Evolutionary conservation across 108 stramenopile genomes (phyloP).

Genomic region (Nitzschia sp.): DNA sequence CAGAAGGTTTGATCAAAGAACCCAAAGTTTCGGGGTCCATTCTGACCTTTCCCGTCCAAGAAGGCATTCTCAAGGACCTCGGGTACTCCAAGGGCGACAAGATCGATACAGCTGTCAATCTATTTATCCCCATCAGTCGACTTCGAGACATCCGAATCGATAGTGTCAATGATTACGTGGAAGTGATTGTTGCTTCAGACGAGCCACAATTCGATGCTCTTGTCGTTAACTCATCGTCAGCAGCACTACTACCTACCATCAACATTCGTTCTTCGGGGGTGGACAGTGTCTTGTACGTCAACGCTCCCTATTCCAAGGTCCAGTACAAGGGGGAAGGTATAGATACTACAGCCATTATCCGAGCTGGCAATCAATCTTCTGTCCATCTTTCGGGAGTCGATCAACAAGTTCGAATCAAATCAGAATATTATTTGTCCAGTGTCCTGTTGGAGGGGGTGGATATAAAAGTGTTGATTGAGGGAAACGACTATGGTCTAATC

Average conservation of each 20-base stretch:
- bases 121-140: background rate
- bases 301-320: background rate
- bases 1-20: background rate
- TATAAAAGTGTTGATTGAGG: background rate
- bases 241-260: background rate
- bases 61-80: background rate
- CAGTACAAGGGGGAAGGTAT: background rate
- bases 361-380: background rate
- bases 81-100: background rate
- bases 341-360: background rate
- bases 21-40: background rate
- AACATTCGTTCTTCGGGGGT: background rate
- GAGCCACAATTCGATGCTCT: no score
- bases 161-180: background rate
- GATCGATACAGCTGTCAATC: background rate
- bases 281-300: background rate
- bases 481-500: background rate
- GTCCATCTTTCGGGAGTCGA: slow-evolving; percentile 1
- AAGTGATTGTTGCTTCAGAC: background rate
- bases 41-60: background rate
- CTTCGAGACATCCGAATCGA: background rate
- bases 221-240: no score
- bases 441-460: background rate
- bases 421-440: background rate
- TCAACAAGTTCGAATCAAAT: background rate